Evolutionary conservation across 805 yeast genomes (phyloP), one percentile per base, ranked within the genome.

Genomic region (Wickerhamiella kurtzmanii): DNA sequence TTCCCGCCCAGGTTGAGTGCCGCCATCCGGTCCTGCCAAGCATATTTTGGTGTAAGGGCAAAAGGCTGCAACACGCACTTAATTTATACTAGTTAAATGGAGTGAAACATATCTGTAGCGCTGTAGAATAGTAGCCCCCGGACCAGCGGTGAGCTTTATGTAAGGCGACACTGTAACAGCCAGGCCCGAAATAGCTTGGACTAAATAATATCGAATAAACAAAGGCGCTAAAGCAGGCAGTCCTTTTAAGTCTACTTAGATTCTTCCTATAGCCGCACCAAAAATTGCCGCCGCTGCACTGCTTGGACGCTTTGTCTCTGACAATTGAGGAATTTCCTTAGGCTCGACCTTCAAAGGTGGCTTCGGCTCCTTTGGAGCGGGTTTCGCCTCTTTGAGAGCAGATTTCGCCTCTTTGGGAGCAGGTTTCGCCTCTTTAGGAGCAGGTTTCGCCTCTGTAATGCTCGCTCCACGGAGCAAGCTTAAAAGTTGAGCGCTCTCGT

Each of bases 1-100:
- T 89, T 19, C 82, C 82, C 0, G 98, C 97, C 98, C 97, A 92
- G 6, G 92, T 82, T 35, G 62, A 61, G 59, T 82, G 88, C 25
- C 32, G 32, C 32, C 32, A 25, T 25, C 32, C 32, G 9, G 32
- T 6, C 11, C 11, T 25, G 32, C 32, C 32, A 11, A 25, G 32
- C 32, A 25, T 25, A 6, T 25, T 25, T 25, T 25, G 32, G 32
- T 25, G 32, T 6, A 11, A 25, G 32, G 32, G 9, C 32, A 25
- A 25, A 25, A n/a, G n/a, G n/a, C n/a, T n/a, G n/a, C n/a, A n/a
- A n/a, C n/a, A n/a, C n/a, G n/a, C n/a, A n/a, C n/a, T n/a, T n/a
- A n/a, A n/a, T n/a, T n/a, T n/a, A n/a, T n/a, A n/a, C n/a, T n/a
- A n/a, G n/a, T n/a, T n/a, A n/a, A n/a, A n/a, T n/a, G n/a, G n/a